Conservation (phyloP, 2,329 filamentous ascomycete species). For the Penicillium sp. region DNA sequence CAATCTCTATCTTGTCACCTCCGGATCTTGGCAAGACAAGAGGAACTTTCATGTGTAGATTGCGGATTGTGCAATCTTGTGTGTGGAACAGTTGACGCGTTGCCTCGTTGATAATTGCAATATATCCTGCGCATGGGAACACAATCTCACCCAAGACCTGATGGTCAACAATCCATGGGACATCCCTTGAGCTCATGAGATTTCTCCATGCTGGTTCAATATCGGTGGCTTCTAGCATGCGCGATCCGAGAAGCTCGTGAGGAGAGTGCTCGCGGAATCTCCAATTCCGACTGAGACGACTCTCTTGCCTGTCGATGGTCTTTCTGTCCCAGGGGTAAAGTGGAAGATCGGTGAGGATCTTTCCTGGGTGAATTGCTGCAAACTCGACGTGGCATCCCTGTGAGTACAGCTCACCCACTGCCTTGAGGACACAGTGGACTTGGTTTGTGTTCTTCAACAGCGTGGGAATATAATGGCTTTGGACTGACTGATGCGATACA, state of each 20-base stretch:
- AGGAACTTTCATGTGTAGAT: background rate
- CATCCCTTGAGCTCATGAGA: conserved; percentile 22
- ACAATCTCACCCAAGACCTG: conserved; percentile 19
- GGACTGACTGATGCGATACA: background rate
- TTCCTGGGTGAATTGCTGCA: conserved; percentile 5
- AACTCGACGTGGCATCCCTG: background rate
- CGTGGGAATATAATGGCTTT: background rate
- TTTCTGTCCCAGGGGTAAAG: conserved; percentile 25
- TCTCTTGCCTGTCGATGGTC: conserved; percentile 4
- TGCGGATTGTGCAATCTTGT: conserved; percentile 1
- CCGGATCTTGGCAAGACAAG: background rate
- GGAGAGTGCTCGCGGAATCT: conserved; percentile 8
- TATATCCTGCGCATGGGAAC: conserved; percentile 27
- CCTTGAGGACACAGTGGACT: background rate
- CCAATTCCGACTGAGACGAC: conserved; percentile 19
- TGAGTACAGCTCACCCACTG: conserved; percentile 1
- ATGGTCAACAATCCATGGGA: conserved; percentile 34
- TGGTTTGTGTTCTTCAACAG: conserved; percentile 1
- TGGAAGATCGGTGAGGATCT: conserved; percentile 23
- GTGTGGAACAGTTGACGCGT: conserved; percentile 6
- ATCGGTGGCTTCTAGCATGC: conserved; percentile 27
- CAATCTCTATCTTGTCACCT: conserved; percentile 12
- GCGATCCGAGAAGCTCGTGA: conserved; percentile 27
- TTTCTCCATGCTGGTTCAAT: conserved; percentile 43
- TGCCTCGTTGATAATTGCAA: conserved; percentile 27